Base-by-base conservation (phyloP, 768 basidiomycete genomes). In the Termitomyces eurrhizus region DNA sequence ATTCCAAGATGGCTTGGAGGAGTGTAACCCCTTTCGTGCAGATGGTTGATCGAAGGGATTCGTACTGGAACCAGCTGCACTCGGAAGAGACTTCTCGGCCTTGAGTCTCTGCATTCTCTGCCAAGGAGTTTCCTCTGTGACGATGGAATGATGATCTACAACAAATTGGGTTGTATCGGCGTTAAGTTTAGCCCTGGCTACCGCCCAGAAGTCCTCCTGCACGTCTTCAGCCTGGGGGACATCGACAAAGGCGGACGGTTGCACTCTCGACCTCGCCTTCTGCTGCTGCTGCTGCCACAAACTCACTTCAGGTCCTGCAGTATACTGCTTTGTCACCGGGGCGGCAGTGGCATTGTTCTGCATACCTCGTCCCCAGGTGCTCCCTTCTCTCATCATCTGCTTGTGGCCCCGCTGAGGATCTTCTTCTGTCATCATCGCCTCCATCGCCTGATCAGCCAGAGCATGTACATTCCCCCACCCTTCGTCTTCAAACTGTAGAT, bases 111-210 rank as follows among this genome's bases (percentile, higher is more conserved):
- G 53, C 56, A 61, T 60, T 26, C 65, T 54, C 54, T 63, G 35
- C 65, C 65, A 65, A 2, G 62, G 62, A 8, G 63, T 58, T 51
- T 64, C 65, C 35, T 66, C 63, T 5, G 52, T 36, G 36, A 39
- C 60, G 36, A 39, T 54, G 3, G 56, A n/a, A 45, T 48, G 56
- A 45, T 24, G 45, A 11, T 44, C 54, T n/a, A 3, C 54, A 48
- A 4, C 21, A 53, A 32, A 14, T 14, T 37, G 50, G 14, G 46
- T 26, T 42, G 57, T 4, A 13, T 46, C 37, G 45, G 39, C 52
- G 9, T 57, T 14, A 41, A 57, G 29, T 36, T 53, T 51, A 8
- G 61, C 50, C 51, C 37, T 52, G 6, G 51, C 56, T 18, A 26
- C 49, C 3, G 48, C 46, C 60, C 60, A 61, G 26, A 56, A 56